These are phyloP conservation scores for Salix brachista DNA, from an alignment of 345 rosid species.

Conservation along the genomic window DNA sequence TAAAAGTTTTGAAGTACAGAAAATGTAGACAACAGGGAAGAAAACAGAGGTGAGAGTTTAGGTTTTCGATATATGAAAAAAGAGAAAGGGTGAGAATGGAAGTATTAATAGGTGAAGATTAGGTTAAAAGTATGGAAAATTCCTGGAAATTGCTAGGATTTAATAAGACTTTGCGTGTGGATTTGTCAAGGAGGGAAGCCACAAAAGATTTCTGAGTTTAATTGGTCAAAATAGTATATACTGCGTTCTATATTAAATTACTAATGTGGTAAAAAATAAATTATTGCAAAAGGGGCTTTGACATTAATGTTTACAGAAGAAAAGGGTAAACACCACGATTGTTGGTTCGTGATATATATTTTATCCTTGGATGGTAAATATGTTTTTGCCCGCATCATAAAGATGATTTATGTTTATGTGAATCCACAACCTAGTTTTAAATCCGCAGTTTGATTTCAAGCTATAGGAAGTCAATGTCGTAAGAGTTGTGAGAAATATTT, in stretches of 20 bases:
- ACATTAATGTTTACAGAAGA: neutral
- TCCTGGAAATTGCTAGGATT: slow-evolving; percentile 37
- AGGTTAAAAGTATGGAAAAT: slow-evolving; percentile 34
- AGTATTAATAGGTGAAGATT: slow-evolving; percentile 20
- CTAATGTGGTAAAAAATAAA: neutral
- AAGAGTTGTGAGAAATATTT: too few relatives aligned
- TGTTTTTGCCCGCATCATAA: too few relatives aligned
- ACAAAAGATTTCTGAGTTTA: neutral
- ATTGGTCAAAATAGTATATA: neutral
- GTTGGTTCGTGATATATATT: too few relatives aligned
- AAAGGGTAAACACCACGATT: too few relatives aligned
- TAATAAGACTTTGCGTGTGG: slow-evolving; percentile 40
- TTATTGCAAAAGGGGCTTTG: neutral
- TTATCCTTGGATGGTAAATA: too few relatives aligned
- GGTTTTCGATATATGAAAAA: neutral
- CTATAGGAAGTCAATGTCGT: too few relatives aligned
- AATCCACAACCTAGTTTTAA: too few relatives aligned
- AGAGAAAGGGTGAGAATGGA: neutral
- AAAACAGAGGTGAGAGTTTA: neutral
- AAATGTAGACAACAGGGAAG: neutral
- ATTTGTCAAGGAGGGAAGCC: slow-evolving; percentile 40
- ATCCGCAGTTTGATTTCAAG: too few relatives aligned
- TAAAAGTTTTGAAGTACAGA: neutral
- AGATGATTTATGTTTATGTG: too few relatives aligned
- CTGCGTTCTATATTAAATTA: neutral